Base-by-base conservation (phyloP, 495 filamentous ascomycete genomes). In the Evansstolkia leycettana region DNA sequence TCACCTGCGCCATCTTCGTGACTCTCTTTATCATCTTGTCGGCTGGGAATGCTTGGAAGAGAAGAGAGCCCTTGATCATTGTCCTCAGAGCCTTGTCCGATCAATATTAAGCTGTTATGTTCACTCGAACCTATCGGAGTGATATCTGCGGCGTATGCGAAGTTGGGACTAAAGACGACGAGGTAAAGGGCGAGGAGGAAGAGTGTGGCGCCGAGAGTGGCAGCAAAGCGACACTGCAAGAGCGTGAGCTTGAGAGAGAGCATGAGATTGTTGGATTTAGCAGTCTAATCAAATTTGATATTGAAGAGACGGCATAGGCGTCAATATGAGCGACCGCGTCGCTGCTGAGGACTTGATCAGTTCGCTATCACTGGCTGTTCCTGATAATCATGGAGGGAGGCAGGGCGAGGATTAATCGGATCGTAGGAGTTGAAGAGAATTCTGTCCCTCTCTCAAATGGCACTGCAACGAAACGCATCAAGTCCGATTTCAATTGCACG, bases 161-260 rank as follows among this genome's bases (percentile, higher is more conserved):
- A 65, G 17, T 31, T 39, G 65, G 64, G 20, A 64, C 62, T 60
- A 36, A 69, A 66, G 16, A 83, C 47, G 23, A 62, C 51, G 37
- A 78, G 48, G 46, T 73, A 76, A 34, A 82, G 43, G 24, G 73
- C 32, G 24, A 76, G 38, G 18, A 81, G 41, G 23, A 77, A 46
- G 29, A 70, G 50, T 19, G 72, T 69, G 27, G 72, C 70, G 50
- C 69, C 54, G 40, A 78, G 43, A 20, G 72, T 78, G 49, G 79
- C 78, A 53, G 69, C 73, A 43, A 86, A 59, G 44, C 75, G 76
- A 57, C 73, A 79, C 66, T 81, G 79, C 41, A 82, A 60, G 41
- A 68, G 73, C 50, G 71, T 73, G 43, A 73, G 64, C 47, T 73
- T 66, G 20, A 51, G 62, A 45, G 58, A 58, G 52, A 61, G 75